Conservation (phyloP, 495 filamentous ascomycete species). For the Tuber umbilicatum region DNA sequence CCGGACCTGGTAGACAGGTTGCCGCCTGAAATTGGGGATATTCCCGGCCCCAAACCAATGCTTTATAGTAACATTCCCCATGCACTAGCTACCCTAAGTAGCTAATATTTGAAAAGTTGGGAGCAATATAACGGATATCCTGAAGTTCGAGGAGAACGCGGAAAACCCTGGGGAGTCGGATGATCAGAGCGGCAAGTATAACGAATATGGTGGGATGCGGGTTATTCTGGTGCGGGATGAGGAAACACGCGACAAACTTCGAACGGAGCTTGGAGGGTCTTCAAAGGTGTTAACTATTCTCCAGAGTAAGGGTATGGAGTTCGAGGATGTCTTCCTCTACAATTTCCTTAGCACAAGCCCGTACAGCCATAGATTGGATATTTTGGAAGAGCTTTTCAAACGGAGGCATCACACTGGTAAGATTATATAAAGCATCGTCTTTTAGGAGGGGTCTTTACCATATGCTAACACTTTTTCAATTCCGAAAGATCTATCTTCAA, state of each 20-base stretch:
- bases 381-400: slow-evolving; percentile 6
- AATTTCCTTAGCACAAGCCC: slow-evolving; percentile 25
- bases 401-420: not conserved
- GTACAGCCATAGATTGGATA: slow-evolving; percentile 6
- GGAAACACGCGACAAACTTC: slow-evolving; percentile 19
- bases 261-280: slow-evolving; percentile 33
- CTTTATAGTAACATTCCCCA: slow-evolving; percentile 31
- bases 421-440: too few species aligned
- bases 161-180: not conserved
- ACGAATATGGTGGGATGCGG: slow-evolving; percentile 46
- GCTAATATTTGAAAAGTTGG: not conserved
- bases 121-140: not conserved
- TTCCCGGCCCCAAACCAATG: slow-evolving; percentile 44
- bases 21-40: slow-evolving; percentile 44
- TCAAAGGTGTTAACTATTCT: slow-evolving; percentile 46
- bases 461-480: slow-evolving; percentile 3
- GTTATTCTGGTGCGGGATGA: slow-evolving; percentile 47
- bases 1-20: slow-evolving; percentile 46
- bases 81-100: not conserved
- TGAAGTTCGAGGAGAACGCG: too few species aligned
- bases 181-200: slow-evolving; percentile 7
- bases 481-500: too few species aligned
- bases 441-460: not conserved
- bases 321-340: slow-evolving; percentile 42
- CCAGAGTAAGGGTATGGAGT: slow-evolving; percentile 50